Conservation (phyloP, 805 yeast species). For the Metschnikowia dekortorum region DNA sequence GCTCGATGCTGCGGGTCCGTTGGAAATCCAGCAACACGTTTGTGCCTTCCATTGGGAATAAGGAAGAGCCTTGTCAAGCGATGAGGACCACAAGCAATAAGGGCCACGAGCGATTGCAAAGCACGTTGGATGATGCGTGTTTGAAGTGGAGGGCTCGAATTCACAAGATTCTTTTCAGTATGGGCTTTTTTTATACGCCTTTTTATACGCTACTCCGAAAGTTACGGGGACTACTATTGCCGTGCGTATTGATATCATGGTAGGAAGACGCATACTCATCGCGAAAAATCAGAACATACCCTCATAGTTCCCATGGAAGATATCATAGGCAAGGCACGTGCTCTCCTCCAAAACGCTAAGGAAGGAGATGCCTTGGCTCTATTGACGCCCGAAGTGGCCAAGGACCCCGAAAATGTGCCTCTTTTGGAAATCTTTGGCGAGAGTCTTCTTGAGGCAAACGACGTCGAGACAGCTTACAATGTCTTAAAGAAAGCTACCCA, state of each 20-base stretch:
- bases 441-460: conserved; percentile 71
- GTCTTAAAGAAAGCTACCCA: conserved; percentile 57
- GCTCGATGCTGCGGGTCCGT: conserved; percentile 11
- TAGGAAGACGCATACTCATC: conserved; percentile 8
- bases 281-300: conserved; percentile 7
- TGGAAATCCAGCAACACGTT: background rate
- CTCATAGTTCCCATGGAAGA: conserved; percentile 10
- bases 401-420: conserved; percentile 32
- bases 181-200: no score
- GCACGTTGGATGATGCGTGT: no score
- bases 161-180: no score
- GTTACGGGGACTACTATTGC: no score
- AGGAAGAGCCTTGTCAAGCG: background rate
- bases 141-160: no score
- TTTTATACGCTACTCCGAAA: no score
- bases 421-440: conserved; percentile 68
- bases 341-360: conserved; percentile 43
- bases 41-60: background rate
- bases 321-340: conserved; percentile 36
- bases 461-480: conserved; percentile 72
- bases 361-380: conserved; percentile 51
- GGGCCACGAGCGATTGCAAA: no score
- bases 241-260: background rate
- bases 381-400: conserved; percentile 36
- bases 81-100: background rate